Evolutionary conservation across 768 basidiomycete species (phyloP).

Genomic region (Lactarius hatsudake): DNA sequence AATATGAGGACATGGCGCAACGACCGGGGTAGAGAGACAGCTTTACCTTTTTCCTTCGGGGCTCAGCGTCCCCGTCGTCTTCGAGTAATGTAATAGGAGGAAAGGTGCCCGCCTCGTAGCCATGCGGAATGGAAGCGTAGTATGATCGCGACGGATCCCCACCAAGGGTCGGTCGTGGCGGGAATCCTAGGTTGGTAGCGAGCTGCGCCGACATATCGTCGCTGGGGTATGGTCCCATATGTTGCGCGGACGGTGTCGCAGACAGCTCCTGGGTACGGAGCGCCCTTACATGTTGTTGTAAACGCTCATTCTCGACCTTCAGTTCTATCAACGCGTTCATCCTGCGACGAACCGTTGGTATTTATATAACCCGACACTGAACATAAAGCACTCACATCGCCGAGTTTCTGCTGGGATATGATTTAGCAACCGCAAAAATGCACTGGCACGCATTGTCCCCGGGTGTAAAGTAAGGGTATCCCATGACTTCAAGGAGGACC

Average conservation of each 20-base stretch:
- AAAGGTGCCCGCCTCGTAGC: conserved; percentile 15
- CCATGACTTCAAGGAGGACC: conserved; percentile 69
- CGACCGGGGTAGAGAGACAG: conserved; percentile 2
- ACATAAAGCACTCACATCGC: conserved; percentile 49
- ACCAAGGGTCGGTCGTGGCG: conserved; percentile 5
- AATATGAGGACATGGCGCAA: background rate
- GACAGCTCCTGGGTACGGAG: conserved; percentile 34
- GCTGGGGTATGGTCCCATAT: conserved; percentile 20
- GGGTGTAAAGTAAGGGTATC: conserved; percentile 53
- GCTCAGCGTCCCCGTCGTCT: conserved; percentile 49
- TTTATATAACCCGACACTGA: conserved; percentile 3
- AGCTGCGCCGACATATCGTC: conserved; percentile 21
- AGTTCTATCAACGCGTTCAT: conserved; percentile 75
- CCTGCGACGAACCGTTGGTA: conserved; percentile 38
- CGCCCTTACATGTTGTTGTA: conserved; percentile 59
- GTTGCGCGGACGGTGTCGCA: conserved; percentile 22
- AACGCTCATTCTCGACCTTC: conserved; percentile 81
- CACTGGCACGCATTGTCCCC: conserved; percentile 48
- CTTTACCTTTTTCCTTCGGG: conserved; percentile 63
- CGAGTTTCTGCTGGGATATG: conserved; percentile 71
- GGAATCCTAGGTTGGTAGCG: conserved; percentile 15
- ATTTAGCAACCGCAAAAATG: conserved; percentile 73
- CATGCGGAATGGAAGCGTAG: conserved; percentile 18
- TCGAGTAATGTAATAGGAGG: conserved; percentile 33
- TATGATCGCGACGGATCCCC: conserved; percentile 18